A percentile compares a stretch with the other conserved stretches of the same genome.
Conservation (phyloP, 257 asterid species). For the Linderniella brevidens region DNA sequence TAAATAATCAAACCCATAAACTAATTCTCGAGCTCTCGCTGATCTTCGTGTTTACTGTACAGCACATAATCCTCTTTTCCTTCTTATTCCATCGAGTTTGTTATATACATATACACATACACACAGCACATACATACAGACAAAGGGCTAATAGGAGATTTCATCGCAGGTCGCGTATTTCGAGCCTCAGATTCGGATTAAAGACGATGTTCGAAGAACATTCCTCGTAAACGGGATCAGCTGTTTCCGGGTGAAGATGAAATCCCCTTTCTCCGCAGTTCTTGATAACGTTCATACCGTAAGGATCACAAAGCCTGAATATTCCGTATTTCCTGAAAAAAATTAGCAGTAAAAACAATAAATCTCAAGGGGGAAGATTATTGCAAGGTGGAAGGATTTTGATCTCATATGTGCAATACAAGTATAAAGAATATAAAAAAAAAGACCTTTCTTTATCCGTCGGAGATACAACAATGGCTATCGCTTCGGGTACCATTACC, state of each 20-base stretch:
- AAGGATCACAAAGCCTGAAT: constrained; percentile 25
- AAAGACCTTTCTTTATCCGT: constrained; percentile 27
- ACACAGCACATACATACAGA: too few species aligned
- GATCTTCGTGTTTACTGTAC: too few species aligned
- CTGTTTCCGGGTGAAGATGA: constrained; percentile 27
- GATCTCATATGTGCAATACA: background rate
- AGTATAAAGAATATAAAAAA: background rate
- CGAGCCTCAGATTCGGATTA: constrained; percentile 29
- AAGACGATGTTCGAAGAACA: constrained; percentile 18
- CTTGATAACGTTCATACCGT: constrained; percentile 28
- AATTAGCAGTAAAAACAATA: background rate
- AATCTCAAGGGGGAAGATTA: background rate
- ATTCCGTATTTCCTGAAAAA: constrained; percentile 24
- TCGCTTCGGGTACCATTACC: constrained; percentile 45
- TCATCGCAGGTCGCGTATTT: constrained; percentile 29
- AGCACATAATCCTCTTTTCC: too few species aligned
- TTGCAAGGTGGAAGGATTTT: background rate
- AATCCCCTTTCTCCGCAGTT: constrained; percentile 29
- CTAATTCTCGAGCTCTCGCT: too few species aligned
- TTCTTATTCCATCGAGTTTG: too few species aligned
- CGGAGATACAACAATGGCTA: constrained; percentile 42
- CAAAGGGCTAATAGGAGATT: background rate
- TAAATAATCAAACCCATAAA: too few species aligned
- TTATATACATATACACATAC: too few species aligned
- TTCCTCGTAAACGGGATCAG: constrained; percentile 20